Conservation (phyloP, 225 moss, liverwort and hornwort genomes). For the Pleurozium schreberi region DNA sequence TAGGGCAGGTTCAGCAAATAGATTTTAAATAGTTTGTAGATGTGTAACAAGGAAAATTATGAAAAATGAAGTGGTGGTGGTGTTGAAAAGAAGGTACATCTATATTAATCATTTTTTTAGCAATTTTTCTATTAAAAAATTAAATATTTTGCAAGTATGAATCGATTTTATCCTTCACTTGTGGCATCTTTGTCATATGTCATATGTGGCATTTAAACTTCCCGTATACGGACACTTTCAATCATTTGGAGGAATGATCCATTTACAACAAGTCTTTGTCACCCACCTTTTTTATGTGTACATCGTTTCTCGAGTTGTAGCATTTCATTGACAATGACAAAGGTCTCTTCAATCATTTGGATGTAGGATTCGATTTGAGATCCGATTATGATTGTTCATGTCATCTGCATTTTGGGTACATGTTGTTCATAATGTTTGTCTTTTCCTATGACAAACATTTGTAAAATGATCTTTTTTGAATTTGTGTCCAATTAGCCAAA, state of each 20-base stretch:
- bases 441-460: too few species aligned
- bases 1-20: neutral
- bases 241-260: too few species aligned
- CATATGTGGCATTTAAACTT: neutral
- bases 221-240: fast-evolving
- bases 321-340: neutral
- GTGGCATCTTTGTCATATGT: neutral
- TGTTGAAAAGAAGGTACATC: neutral
- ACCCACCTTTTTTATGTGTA: fast-evolving
- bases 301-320: too few species aligned
- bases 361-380: fast-evolving
- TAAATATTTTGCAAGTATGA: neutral
- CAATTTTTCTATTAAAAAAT: neutral
- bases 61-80: neutral
- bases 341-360: neutral
- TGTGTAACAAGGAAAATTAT: neutral
- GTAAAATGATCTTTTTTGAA: too few species aligned
- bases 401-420: fast-evolving
- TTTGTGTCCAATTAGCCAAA: too few species aligned
- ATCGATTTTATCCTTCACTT: fast-evolving
- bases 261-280: fast-evolving
- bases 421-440: neutral
- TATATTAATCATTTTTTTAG: neutral
- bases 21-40: neutral
- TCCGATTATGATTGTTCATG: fast-evolving